Base-by-base conservation (phyloP, 441 rosid genomes). In the Adansonia madagascariensis region DNA sequence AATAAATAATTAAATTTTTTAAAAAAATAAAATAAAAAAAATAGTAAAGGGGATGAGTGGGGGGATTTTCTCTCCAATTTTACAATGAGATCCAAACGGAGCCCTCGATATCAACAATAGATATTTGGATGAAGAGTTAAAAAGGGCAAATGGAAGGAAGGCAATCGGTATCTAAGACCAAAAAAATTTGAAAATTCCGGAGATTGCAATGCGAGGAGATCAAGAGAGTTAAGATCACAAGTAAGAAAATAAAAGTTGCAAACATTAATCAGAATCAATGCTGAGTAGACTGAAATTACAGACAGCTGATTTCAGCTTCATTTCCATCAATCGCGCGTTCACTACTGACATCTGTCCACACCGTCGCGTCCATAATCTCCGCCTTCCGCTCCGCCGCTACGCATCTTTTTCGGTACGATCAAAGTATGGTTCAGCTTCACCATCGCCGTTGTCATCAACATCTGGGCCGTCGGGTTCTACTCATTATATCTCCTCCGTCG, bases 401-500 rank as follows among this genome's bases (percentile, higher is more conserved):
- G 75, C 83, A 8, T 70, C 74, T 8, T 78, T 50, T 20, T 1
- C 83, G 9, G 59, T 79, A 2, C 87, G 50, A 57, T 85, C 88
- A 4, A 83, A 50, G 41, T 77, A 83, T 74, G 80, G 73, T 10
- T 80, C 78, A 22, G 52, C 75, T 56, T 77, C 76, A 11, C 5
- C 78, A 50, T 74, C 79, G 1, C 67, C 72, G 18, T 73, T 84
- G 1, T 63, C 76, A 14, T n/a, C 70, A 7, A 65, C 78, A 75
- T 73, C 88, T 2, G 89, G 82, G 41, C 77, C 85, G 24, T 78
- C 89, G n/a, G 68, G 67, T 56, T 81, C 88, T 5, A 73, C 89
- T 4, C 77, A 75, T 1, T 86, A 85, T 73, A 84, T 86, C 50
- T 66, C 87, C 27, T 84, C 96, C 67, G 87, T 95, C 15, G 98